Evolutionary conservation across 2,329 filamentous ascomycete genomes (phyloP).

Genomic region (Tolypocladium ophioglossoides): DNA sequence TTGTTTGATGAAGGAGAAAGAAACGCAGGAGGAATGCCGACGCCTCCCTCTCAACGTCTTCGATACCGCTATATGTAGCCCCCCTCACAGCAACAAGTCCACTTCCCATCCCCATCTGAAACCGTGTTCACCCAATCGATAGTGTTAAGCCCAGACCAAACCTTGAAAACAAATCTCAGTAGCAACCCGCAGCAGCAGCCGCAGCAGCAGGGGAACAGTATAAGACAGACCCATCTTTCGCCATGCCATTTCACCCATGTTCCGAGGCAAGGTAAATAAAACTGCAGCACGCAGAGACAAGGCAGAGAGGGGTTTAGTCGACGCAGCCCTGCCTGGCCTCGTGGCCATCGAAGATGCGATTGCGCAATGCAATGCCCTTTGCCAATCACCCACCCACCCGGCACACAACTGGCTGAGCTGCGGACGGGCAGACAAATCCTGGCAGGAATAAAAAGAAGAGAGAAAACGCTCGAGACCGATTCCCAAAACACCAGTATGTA

Average conservation of each 20-base stretch:
- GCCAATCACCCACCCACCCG: neutral
- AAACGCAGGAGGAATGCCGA: neutral
- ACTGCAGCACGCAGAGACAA: neutral
- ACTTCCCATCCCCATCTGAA: neutral
- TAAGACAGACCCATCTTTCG: neutral
- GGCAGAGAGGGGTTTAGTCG: neutral
- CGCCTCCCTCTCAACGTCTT: neutral
- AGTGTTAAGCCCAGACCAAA: neutral
- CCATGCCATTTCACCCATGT: neutral
- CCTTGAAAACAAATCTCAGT: neutral
- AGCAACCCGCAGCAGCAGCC: neutral
- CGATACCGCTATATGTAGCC: neutral
- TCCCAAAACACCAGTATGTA: slow-evolving; percentile 8
- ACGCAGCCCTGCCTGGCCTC: no score
- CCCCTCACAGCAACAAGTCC: neutral
- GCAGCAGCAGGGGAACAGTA: neutral
- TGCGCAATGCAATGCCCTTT: neutral
- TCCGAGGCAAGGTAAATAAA: neutral
- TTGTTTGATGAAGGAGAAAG: neutral
- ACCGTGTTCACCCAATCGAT: neutral
- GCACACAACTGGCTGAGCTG: neutral
- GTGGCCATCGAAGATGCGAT: neutral
- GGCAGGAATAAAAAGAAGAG: neutral
- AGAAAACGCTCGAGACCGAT: neutral
- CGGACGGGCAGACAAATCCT: neutral